Evolutionary conservation across 257 asterid genomes (phyloP).

Genomic region (Gentiana dahurica): DNA sequence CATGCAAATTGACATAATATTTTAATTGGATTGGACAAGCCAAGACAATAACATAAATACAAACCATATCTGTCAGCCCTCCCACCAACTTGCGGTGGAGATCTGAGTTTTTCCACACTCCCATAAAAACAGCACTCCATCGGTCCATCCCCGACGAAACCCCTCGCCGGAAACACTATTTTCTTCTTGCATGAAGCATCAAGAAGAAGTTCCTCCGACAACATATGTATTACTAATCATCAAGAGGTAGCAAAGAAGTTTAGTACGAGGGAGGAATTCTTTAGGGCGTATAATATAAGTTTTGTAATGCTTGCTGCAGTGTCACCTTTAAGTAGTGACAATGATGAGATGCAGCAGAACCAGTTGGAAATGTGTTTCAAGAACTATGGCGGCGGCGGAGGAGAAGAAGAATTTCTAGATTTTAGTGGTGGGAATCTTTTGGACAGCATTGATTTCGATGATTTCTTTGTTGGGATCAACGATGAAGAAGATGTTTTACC

Average conservation of each 20-base stretch:
- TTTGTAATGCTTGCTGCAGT: constrained; percentile 51
- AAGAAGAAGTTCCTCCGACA: too few species aligned
- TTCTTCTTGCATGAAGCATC: too few species aligned
- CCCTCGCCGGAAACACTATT: too few species aligned
- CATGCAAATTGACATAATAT: neutral
- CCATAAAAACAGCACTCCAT: constrained; percentile 5
- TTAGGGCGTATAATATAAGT: neutral
- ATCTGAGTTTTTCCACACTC: constrained; percentile 29
- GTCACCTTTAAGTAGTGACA: constrained; percentile 39
- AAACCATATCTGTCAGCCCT: constrained; percentile 25
- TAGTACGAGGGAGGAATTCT: neutral
- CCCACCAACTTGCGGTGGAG: constrained; percentile 51
- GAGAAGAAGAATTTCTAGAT: constrained; percentile 39
- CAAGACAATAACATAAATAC: constrained; percentile 42
- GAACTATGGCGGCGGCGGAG: constrained; percentile 8
- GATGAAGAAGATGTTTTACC: constrained; percentile 55
- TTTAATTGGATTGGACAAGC: constrained; percentile 6
- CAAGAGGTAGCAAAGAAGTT: neutral
- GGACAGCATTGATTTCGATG: constrained; percentile 75
- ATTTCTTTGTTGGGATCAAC: constrained; percentile 54
- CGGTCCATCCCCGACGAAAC: constrained; percentile 2
- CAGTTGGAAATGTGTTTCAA: constrained; percentile 37
- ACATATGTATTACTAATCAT: too few species aligned
- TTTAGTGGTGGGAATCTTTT: constrained; percentile 48
- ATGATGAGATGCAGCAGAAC: constrained; percentile 33